A percentile compares a stretch with the other conserved stretches of the same genome.
These are phyloP conservation scores for Monilinia vaccinii-corymbosi DNA, from an alignment of 2,329 filamentous ascomycete genomes.

Conservation along the genomic window DNA sequence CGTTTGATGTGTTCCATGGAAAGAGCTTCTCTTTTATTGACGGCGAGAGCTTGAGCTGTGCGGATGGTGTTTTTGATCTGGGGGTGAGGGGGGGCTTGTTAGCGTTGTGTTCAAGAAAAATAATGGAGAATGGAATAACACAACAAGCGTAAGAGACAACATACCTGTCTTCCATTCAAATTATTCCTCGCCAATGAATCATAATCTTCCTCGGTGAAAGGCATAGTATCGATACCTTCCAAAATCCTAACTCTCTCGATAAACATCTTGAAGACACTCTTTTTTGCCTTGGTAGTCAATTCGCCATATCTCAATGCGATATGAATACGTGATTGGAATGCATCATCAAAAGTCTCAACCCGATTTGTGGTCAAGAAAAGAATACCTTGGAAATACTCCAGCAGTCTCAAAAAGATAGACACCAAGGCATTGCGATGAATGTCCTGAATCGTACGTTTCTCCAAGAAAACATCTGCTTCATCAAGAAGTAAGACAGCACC, in stretches of 20 bases:
- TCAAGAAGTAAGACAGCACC: constrained; percentile 77
- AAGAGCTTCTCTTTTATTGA: constrained; percentile 62
- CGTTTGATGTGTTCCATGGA: constrained; percentile 72
- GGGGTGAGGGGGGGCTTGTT: neutral
- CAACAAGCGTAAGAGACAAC: constrained; percentile 13
- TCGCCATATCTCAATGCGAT: constrained; percentile 75
- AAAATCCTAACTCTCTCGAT: constrained; percentile 61
- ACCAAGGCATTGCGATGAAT: constrained; percentile 80
- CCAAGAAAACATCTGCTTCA: constrained; percentile 77
- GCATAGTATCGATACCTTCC: constrained; percentile 50
- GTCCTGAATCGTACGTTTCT: constrained; percentile 74
- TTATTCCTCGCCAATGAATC: constrained; percentile 57
- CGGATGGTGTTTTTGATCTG: constrained; percentile 80
- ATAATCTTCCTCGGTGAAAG: constrained; percentile 59
- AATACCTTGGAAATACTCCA: constrained; percentile 91
- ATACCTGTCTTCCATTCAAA: constrained; percentile 58
- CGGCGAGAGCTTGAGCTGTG: constrained; percentile 72
- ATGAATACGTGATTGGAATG: constrained; percentile 82
- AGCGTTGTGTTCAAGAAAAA: neutral
- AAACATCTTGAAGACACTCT: constrained; percentile 77
- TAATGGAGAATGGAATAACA: neutral
- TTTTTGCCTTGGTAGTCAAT: constrained; percentile 62
- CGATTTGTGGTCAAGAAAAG: constrained; percentile 85
- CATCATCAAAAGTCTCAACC: constrained; percentile 81
- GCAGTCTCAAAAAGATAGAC: constrained; percentile 73